A percentile compares a stretch with the other conserved stretches of the same genome.
Evolutionary conservation across 2,329 filamentous ascomycete genomes (phyloP).

Genomic region (Blumeria hordei): DNA sequence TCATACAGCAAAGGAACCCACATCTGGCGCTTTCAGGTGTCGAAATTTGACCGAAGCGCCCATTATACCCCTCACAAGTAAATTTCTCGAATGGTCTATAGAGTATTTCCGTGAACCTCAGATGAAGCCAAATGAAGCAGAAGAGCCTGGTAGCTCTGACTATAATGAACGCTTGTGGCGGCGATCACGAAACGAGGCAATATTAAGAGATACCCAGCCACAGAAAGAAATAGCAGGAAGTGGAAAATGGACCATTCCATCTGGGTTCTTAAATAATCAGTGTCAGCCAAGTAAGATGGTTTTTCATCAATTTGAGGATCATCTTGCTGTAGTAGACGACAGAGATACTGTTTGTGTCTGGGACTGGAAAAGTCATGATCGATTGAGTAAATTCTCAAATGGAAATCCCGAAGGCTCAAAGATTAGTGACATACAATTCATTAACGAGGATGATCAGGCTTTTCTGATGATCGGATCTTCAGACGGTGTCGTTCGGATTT

Average conservation of each 20-base stretch:
- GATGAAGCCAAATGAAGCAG: constrained; percentile 88
- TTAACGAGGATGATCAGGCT: constrained; percentile 95
- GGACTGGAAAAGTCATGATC: constrained; percentile 66
- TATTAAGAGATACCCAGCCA: constrained; percentile 78
- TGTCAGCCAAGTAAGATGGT: constrained; percentile 81
- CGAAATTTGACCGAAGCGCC: constrained; percentile 34
- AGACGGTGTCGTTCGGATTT: constrained; percentile 82
- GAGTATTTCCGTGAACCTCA: constrained; percentile 96
- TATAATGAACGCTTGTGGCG: constrained; percentile 93
- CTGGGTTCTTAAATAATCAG: constrained; percentile 67
- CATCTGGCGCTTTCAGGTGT: constrained; percentile 49
- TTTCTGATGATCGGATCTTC: constrained; percentile 87
- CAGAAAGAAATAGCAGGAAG: constrained; percentile 71
- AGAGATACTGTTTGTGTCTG: constrained; percentile 76
- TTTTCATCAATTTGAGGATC: constrained; percentile 94
- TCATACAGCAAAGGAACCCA: constrained; percentile 50
- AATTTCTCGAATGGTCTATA: constrained; percentile 84
- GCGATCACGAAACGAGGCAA: constrained; percentile 73
- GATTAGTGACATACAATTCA: constrained; percentile 88
- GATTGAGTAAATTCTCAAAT: constrained; percentile 72
- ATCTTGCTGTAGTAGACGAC: constrained; percentile 81
- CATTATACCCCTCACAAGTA: constrained; percentile 52
- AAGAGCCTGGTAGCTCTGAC: constrained; percentile 86
- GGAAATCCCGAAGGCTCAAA: constrained; percentile 77
- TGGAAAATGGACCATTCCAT: constrained; percentile 66